Conservation (phyloP, 2,329 filamentous ascomycete genomes). For the Pseudocercospora crystallina region DNA sequence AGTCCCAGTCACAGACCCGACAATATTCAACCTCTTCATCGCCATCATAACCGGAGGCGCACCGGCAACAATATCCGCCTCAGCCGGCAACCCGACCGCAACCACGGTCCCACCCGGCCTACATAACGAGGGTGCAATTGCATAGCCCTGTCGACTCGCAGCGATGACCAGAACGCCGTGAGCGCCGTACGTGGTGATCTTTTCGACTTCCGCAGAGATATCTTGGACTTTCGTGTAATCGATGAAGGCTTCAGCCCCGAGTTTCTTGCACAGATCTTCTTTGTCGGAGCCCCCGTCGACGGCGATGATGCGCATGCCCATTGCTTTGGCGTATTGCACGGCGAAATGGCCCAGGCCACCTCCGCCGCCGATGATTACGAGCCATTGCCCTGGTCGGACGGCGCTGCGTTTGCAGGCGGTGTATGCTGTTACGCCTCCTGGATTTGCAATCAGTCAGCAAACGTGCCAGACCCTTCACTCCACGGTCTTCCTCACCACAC, state of each 20-base stretch:
- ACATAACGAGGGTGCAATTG: conserved; percentile 33
- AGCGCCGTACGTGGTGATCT: conserved; percentile 39
- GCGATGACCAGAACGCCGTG: conserved; percentile 41
- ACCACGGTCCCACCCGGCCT: conserved; percentile 40
- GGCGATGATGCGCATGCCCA: conserved; percentile 41
- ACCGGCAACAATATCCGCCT: conserved; percentile 37
- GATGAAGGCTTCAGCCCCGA: conserved; percentile 41
- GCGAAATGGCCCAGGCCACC: conserved; percentile 33
- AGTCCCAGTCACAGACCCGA: conserved; percentile 45
- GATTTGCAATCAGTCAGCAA: not conserved
- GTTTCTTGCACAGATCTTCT: conserved; percentile 37
- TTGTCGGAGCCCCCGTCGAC: conserved; percentile 41
- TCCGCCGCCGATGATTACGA: conserved; percentile 40
- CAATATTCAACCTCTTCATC: conserved; percentile 44
- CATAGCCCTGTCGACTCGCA: conserved; percentile 38
- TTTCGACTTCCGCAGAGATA: conserved; percentile 36
- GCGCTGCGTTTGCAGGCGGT: conserved; percentile 35
- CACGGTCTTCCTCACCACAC: conserved; percentile 27
- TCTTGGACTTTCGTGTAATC: conserved; percentile 38
- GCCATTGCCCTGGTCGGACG: conserved; percentile 41
- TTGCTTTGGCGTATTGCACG: conserved; percentile 35
- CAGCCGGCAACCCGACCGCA: conserved; percentile 38
- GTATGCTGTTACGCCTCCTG: conserved; percentile 36
- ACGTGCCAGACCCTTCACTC: not conserved
- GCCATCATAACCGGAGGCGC: conserved; percentile 41